These are phyloP conservation scores for Entonaema liquescens DNA, from an alignment of 495 filamentous ascomycete genomes.

Conservation along the genomic window DNA sequence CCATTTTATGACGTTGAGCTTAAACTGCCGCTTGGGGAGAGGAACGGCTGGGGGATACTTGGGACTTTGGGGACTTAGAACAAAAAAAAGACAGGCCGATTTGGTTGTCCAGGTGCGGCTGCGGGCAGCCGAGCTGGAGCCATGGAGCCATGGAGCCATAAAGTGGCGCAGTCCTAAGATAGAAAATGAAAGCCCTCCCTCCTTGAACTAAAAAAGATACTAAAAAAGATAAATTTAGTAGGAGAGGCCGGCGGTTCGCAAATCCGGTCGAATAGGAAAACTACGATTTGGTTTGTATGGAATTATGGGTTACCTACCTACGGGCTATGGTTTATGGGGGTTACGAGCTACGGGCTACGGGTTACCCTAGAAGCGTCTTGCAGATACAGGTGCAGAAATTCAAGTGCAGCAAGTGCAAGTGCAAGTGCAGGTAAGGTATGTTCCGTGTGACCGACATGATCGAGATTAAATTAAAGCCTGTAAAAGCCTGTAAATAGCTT, in stretches of 20 bases:
- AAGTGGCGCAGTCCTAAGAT: conserved; percentile 31
- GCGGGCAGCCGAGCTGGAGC: conserved; percentile 20
- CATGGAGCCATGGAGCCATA: background rate
- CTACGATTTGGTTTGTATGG: background rate
- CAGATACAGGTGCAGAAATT: background rate
- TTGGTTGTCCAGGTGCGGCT: conserved; percentile 19
- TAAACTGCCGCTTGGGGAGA: conserved; percentile 35
- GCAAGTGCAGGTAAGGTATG: background rate
- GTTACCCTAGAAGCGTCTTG: too few relatives aligned
- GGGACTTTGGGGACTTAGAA: background rate
- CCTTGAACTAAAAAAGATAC: background rate
- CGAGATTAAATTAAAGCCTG: conserved; percentile 29
- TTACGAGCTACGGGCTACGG: too few relatives aligned
- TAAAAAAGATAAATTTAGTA: conserved; percentile 34
- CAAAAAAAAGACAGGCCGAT: background rate
- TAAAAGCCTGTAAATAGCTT: conserved; percentile 14
- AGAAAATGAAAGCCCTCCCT: conserved; percentile 7
- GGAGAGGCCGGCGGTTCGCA: background rate
- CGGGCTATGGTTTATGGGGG: background rate
- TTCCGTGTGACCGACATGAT: conserved; percentile 34
- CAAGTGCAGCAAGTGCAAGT: background rate
- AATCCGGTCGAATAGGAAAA: conserved; percentile 9
- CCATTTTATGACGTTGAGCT: conserved; percentile 37
- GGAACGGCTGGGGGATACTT: background rate
- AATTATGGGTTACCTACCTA: background rate